Percentiles rank a stretch among this genome's conserved stretches.
Conservation (phyloP, 2,329 filamentous ascomycete genomes). For the Fusarium caatingaense region DNA sequence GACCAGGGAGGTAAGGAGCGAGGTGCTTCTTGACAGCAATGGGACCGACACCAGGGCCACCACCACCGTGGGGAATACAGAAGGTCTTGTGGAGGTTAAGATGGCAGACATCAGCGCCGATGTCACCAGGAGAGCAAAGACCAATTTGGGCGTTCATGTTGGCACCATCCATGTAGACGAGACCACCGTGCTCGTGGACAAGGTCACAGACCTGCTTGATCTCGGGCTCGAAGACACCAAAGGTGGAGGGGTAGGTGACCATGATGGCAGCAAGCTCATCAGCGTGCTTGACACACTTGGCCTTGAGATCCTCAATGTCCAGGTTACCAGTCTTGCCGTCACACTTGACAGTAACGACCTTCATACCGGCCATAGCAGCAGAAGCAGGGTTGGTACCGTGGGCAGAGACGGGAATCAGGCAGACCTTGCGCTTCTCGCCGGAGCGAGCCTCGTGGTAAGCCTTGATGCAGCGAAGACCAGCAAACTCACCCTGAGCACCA, state of each 20-base stretch:
- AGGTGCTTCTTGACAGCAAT: constrained; percentile 92
- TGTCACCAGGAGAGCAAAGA: constrained; percentile 91
- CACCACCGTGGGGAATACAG: constrained; percentile 96
- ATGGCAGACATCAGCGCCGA: constrained; percentile 98
- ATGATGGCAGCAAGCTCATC: constrained; percentile 92
- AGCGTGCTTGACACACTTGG: constrained; percentile 88
- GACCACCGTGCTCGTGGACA: constrained; percentile 88
- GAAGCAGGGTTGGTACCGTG: constrained; percentile 97
- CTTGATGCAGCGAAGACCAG: constrained; percentile 87
- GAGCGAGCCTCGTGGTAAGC: constrained; percentile 75
- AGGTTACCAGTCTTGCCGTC: constrained; percentile 88
- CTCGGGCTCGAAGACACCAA: constrained; percentile 91
- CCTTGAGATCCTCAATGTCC: constrained; percentile 86
- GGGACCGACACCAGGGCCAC: constrained; percentile 91
- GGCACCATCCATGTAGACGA: constrained; percentile 99
- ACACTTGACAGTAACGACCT: constrained; percentile 91
- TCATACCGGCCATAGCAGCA: constrained; percentile 95
- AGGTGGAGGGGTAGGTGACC: constrained; percentile 96
- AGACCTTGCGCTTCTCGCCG: constrained; percentile 81
- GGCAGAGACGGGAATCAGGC: constrained; percentile 92
- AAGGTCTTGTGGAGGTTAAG: constrained; percentile 99
- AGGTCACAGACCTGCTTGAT: constrained; percentile 87
- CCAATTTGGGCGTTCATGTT: constrained; percentile 99
- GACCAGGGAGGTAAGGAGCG: constrained; percentile 69
- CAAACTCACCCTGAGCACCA: constrained; percentile 94